A percentile compares a stretch with the other conserved stretches of the same genome.
phyloP scores from a whole-genome alignment of 2,329 filamentous ascomycete genomes.

The Verticillium klebahnii region DNA sequence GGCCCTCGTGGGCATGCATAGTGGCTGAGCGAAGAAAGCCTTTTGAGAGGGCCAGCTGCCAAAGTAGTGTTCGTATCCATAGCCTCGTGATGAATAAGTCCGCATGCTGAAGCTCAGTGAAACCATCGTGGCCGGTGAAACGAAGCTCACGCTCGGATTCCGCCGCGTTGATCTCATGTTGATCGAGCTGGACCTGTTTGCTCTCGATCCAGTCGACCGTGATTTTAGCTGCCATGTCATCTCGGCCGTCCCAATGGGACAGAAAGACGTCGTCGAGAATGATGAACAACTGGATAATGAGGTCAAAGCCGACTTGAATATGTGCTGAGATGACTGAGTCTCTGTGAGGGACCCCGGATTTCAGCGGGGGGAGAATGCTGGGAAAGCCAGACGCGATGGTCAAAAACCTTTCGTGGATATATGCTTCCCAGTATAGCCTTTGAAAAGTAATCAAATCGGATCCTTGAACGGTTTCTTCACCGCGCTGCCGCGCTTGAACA shows the following conservation, averaged over 20 bases:
- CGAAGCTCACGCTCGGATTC: constrained; percentile 20
- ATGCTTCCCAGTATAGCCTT: constrained; percentile 50
- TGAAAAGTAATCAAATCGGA: constrained; percentile 25
- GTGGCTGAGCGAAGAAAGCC: constrained; percentile 30
- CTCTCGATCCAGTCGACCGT: constrained; percentile 33
- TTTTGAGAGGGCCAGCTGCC: constrained; percentile 35
- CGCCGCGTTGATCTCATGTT: constrained; percentile 27
- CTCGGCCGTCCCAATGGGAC: constrained; percentile 22
- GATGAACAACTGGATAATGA: constrained; percentile 30
- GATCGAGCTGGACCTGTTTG: constrained; percentile 34
- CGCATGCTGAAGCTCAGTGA: constrained; percentile 34
- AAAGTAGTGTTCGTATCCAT: constrained; percentile 35
- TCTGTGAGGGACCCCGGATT: constrained; percentile 20
- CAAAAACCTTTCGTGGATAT: constrained; percentile 53
- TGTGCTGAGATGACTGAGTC: constrained; percentile 29
- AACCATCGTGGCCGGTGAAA: constrained; percentile 16
- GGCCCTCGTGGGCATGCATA: constrained; percentile 26
- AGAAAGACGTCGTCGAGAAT: constrained; percentile 34
- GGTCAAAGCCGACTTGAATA: constrained; percentile 31
- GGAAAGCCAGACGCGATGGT: constrained; percentile 44
- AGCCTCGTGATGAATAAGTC: constrained; percentile 35
- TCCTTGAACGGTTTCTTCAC: constrained; percentile 17
- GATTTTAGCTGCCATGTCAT: constrained; percentile 14
- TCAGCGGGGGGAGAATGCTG: constrained; percentile 26
- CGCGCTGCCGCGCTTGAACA: constrained; percentile 35